These are phyloP conservation scores for Tulasnella sp. DNA, from an alignment of 768 basidiomycete species.

Conservation along the genomic window DNA sequence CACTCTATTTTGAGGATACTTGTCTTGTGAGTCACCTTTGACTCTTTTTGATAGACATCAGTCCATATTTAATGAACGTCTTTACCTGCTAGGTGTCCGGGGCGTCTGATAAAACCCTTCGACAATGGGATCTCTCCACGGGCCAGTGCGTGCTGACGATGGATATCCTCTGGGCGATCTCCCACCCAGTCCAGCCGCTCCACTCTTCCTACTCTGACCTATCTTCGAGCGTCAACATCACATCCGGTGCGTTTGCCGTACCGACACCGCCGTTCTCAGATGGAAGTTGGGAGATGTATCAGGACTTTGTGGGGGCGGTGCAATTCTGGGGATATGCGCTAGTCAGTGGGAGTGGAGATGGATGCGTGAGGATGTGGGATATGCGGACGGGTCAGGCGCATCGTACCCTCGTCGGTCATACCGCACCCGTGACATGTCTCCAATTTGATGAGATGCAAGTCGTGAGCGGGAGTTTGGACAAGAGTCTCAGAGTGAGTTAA, in stretches of 20 bases:
- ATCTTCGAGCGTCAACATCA: slow-evolving; percentile 39
- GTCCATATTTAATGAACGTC: neutral
- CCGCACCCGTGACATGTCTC: slow-evolving; percentile 82
- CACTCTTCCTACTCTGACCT: slow-evolving; percentile 17
- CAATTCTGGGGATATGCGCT: slow-evolving; percentile 99
- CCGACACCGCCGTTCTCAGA: slow-evolving; percentile 83
- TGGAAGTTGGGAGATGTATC: slow-evolving; percentile 88
- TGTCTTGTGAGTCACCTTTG: slow-evolving; percentile 75
- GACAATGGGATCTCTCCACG: slow-evolving; percentile 95
- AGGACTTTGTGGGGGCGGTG: slow-evolving; percentile 94
- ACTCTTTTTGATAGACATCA: neutral
- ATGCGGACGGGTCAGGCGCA: slow-evolving; percentile 98
- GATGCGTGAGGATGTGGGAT: slow-evolving; percentile 98
- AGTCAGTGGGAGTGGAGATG: slow-evolving; percentile 94
- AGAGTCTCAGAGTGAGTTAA: slow-evolving; percentile 66
- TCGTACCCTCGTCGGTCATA: slow-evolving; percentile 85
- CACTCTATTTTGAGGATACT: slow-evolving; percentile 91
- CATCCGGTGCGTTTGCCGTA: slow-evolving; percentile 59
- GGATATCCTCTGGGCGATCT: slow-evolving; percentile 99
- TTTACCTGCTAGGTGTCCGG: slow-evolving; percentile 82
- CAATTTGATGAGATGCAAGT: slow-evolving; percentile 95
- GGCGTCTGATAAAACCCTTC: slow-evolving; percentile 94
- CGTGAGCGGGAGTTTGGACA: slow-evolving; percentile 87
- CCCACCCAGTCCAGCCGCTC: slow-evolving; percentile 46
- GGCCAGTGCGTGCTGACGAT: slow-evolving; percentile 98